Conservation (phyloP, 1,139 yeast genomes). For the Candida smagusa region DNA sequence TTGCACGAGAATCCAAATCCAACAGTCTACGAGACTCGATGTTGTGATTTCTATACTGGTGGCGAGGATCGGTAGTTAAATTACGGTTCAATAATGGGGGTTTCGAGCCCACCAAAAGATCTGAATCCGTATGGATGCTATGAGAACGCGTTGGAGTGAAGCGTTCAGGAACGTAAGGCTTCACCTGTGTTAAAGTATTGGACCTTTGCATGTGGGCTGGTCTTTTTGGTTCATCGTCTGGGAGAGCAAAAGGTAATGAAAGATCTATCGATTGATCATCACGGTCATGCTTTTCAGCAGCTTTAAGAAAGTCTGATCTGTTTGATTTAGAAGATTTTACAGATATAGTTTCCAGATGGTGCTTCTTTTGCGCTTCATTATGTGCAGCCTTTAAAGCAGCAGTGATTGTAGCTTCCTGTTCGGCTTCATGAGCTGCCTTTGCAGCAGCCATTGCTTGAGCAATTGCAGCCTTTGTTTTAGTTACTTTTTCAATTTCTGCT, state of each 20-base stretch:
- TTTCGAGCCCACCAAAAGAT: slow-evolving; percentile 1
- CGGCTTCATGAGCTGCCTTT: slow-evolving; percentile 1
- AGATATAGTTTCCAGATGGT: not conserved
- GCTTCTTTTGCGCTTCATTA: not conserved
- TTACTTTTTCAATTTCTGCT: not conserved
- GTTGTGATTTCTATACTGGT: not conserved
- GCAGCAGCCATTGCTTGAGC: slow-evolving; percentile 7
- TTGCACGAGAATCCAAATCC: not conserved
- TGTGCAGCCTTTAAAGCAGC: slow-evolving; percentile 2
- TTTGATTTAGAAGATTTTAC: not conserved
- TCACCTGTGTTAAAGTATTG: not conserved
- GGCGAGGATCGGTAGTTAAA: slow-evolving; percentile 12
- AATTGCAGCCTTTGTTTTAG: slow-evolving; percentile 2
- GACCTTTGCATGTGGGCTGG: not conserved
- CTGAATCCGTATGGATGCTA: not conserved
- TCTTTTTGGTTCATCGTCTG: not conserved
- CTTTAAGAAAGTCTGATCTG: not conserved
- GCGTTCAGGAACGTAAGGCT: not conserved
- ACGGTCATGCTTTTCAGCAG: not conserved
- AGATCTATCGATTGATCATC: not conserved
- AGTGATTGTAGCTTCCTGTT: slow-evolving; percentile 1
- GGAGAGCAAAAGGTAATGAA: not conserved
- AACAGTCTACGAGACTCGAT: not conserved
- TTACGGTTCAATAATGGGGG: slow-evolving; percentile 13
- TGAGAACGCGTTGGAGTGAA: not conserved